Conservation (phyloP, 2,329 filamentous ascomycete species). For the Paracorniculantispora psalliotae region DNA sequence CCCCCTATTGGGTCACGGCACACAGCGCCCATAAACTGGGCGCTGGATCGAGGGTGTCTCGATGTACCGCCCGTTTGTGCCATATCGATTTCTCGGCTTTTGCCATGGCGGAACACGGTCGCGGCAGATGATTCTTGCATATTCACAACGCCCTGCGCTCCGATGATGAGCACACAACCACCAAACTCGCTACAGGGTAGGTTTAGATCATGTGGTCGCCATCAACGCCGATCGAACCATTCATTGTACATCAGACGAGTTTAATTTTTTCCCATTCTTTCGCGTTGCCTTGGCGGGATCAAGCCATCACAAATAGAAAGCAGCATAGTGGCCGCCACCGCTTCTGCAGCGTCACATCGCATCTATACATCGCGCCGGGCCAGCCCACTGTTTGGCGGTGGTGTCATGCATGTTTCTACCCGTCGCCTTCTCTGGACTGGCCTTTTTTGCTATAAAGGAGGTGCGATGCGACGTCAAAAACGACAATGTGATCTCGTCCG, state of each 20-base stretch:
- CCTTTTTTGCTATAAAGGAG: not conserved
- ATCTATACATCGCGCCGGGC: not conserved
- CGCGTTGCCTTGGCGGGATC: not conserved
- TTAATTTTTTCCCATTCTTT: not conserved
- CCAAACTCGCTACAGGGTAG: not conserved
- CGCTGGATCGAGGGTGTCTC: not conserved
- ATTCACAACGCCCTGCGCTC: not conserved
- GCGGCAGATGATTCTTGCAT: not conserved
- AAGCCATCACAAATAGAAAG: not conserved
- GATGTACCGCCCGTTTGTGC: not conserved
- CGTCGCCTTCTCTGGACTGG: not conserved
- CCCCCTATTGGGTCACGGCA: not conserved
- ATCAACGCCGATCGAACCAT: not conserved
- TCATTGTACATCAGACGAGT: not conserved
- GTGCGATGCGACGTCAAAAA: not conserved
- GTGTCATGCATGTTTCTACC: not conserved
- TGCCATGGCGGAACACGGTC: not conserved
- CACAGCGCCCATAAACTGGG: not conserved
- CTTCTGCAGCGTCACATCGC: not conserved
- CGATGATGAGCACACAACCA: no score
- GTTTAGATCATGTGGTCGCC: not conserved
- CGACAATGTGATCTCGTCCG: conserved; percentile 1
- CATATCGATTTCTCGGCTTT: not conserved
- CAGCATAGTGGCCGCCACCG: not conserved
- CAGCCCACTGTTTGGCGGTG: not conserved